Evolutionary conservation across 2,329 filamentous ascomycete genomes (phyloP).

Genomic region (Bipolaris cookei): DNA sequence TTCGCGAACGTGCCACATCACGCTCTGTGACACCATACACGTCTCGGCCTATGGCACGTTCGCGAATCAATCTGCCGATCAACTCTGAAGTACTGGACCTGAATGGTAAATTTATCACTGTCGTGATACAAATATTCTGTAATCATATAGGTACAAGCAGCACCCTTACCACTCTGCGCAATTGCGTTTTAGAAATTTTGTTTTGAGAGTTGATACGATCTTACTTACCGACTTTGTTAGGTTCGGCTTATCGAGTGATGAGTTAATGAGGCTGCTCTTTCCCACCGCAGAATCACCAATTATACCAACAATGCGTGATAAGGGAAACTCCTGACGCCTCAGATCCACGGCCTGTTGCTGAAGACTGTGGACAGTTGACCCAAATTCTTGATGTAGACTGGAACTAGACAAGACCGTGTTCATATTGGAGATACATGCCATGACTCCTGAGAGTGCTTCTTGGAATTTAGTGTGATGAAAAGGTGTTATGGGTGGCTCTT

Average conservation of each 20-base stretch:
- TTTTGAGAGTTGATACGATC: neutral
- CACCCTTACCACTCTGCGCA: slow-evolving; percentile 53
- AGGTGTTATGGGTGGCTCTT: neutral
- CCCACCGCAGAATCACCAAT: slow-evolving; percentile 60
- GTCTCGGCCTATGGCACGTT: no score
- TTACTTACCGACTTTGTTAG: slow-evolving; percentile 54
- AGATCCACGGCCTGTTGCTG: slow-evolving; percentile 44
- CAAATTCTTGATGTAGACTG: neutral
- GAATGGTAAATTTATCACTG: slow-evolving; percentile 40
- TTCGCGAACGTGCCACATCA: no score
- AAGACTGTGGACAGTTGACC: slow-evolving; percentile 42
- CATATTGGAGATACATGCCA: slow-evolving; percentile 41
- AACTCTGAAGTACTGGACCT: slow-evolving; percentile 37
- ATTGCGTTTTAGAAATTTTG: neutral
- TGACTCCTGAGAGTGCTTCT: slow-evolving; percentile 37
- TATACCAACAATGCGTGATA: slow-evolving; percentile 54
- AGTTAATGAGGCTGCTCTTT: slow-evolving; percentile 60
- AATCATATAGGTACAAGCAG: slow-evolving; percentile 57
- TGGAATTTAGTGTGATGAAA: slow-evolving; percentile 18
- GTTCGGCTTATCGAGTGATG: slow-evolving; percentile 51
- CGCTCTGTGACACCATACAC: no score
- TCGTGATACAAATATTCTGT: slow-evolving; percentile 56
- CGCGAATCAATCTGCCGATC: no score
- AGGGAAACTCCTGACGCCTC: slow-evolving; percentile 48
- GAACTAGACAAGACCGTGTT: slow-evolving; percentile 45